Base-by-base conservation (phyloP, 2,329 filamentous ascomycete species). In the Sporothrix pseudoabietina region DNA sequence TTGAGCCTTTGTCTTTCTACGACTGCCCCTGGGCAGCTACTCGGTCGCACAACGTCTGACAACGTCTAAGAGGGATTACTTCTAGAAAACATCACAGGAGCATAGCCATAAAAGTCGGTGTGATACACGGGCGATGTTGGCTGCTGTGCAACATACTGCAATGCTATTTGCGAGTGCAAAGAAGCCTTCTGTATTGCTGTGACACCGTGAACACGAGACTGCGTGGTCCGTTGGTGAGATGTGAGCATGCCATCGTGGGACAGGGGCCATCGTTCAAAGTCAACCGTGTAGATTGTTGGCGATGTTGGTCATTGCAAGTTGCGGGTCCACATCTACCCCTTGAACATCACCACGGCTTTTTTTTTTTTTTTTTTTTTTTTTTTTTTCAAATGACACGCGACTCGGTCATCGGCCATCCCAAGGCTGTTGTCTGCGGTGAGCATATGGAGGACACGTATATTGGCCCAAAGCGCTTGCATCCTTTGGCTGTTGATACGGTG, bases 31-130 rank as follows among this genome's bases (percentile, higher is more conserved):
- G 32, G 19, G 5, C 16, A 22, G 32, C 57, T 41, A 4, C 55
- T 41, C 30, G 12, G 61, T 66, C 19, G 32, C 59, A 41, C 59
- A 41, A 9, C 32, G 32, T 63, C 59, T 22, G 59, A 44, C n/a
- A 19, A 49, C 44, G 41, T 44, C 61, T 26, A 35, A 44, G n/a
- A 30, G 16, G 26, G 32, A 12, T 19, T n/a, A 8, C 65, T 52
- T 52, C 65, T 68, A 52, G 41, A 52, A 49, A 32, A 8, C n/a
- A 9, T 55, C 52, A 55, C n/a, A 55, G 16, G 22, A 41, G 7
- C 39, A 26, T 26, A 22, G 52, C 16, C 52, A 54, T 35, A 69
- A 69, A 69, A 22, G 66, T 54, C 66, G 66, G 66, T 69, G 66
- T 69, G 47, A 69, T 54, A 3, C 30, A 52, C 8, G 5, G 19